Evolutionary conservation across 2,329 filamentous ascomycete species (phyloP).

Genomic region (Nemania sp.): DNA sequence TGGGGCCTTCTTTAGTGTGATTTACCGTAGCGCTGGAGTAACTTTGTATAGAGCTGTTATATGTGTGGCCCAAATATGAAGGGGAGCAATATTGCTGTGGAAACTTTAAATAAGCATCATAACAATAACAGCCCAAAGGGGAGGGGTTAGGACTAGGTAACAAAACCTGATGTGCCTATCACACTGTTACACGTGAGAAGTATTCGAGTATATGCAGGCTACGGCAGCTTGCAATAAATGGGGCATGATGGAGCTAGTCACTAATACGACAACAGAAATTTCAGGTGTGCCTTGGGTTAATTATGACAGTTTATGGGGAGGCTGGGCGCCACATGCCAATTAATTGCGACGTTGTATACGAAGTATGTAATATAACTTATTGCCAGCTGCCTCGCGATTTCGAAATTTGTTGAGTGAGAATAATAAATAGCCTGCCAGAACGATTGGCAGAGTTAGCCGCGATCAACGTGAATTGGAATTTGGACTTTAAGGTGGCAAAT

Average conservation of each 20-base stretch:
- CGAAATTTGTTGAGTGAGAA: constrained; percentile 11
- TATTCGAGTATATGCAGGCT: constrained; percentile 22
- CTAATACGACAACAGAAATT: constrained; percentile 23
- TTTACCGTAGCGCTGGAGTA: constrained; percentile 16
- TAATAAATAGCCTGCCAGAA: constrained; percentile 14
- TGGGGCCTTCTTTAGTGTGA: constrained; percentile 26
- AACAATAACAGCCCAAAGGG: constrained; percentile 9
- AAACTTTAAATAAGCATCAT: constrained; percentile 13
- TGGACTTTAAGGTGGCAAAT: constrained; percentile 18
- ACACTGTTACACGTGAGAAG: constrained; percentile 25
- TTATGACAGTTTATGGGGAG: constrained; percentile 33
- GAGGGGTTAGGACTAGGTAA: constrained; percentile 13
- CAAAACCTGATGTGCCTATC: constrained; percentile 23
- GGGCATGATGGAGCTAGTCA: constrained; percentile 13
- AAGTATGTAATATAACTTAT: constrained; percentile 21
- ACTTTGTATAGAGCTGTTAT: constrained; percentile 4
- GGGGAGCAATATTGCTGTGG: constrained; percentile 5
- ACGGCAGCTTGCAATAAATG: constrained; percentile 18
- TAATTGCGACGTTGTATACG: constrained; percentile 28
- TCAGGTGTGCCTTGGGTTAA: constrained; percentile 30
- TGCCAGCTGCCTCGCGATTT: background rate
- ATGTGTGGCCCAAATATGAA: constrained; percentile 3
- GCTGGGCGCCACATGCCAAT: constrained; percentile 34
- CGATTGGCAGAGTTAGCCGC: constrained; percentile 6
- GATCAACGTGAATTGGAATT: constrained; percentile 10